Evolutionary conservation across 306 rosid species (phyloP).

Genomic region (Malus fusca): DNA sequence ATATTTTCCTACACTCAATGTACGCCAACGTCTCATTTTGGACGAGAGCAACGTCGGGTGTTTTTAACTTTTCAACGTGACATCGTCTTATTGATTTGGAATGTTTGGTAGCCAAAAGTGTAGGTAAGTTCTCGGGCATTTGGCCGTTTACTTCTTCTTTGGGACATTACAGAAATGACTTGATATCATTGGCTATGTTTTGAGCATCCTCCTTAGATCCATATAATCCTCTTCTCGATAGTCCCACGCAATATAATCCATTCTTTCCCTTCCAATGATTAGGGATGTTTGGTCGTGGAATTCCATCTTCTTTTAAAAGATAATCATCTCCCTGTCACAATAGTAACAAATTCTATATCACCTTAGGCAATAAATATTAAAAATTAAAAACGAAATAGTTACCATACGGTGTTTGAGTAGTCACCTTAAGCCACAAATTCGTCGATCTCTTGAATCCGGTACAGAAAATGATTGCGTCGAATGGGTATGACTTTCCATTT

Average conservation of each 20-base stretch:
- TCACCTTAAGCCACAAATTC: slow-evolving; percentile 58
- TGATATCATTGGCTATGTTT: slow-evolving; percentile 47
- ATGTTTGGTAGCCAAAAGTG: too few species aligned
- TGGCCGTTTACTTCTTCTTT: neutral
- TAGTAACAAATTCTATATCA: neutral
- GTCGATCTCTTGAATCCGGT: slow-evolving; percentile 74
- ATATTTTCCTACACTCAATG: too few species aligned
- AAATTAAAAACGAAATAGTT: neutral
- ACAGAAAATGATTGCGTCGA: slow-evolving; percentile 60
- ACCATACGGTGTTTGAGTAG: too few species aligned
- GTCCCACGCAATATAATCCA: slow-evolving; percentile 58
- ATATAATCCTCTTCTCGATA: slow-evolving; percentile 48
- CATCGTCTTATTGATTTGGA: too few species aligned
- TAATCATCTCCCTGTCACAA: slow-evolving; percentile 46
- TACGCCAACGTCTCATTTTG: too few species aligned
- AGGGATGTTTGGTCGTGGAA: slow-evolving; percentile 42
- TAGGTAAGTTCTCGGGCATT: too few species aligned
- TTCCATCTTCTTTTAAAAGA: slow-evolving; percentile 52
- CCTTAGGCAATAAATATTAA: neutral
- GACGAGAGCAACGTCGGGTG: too few species aligned
- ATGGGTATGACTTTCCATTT: slow-evolving; percentile 33
- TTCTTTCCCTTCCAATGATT: slow-evolving; percentile 65
- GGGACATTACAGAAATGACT: neutral
- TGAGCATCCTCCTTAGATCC: slow-evolving; percentile 53
- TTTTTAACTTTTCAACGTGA: too few species aligned